These are phyloP conservation scores for Hygrophoropsis aurantiaca DNA, from an alignment of 768 basidiomycete genomes.

Conservation along the genomic window DNA sequence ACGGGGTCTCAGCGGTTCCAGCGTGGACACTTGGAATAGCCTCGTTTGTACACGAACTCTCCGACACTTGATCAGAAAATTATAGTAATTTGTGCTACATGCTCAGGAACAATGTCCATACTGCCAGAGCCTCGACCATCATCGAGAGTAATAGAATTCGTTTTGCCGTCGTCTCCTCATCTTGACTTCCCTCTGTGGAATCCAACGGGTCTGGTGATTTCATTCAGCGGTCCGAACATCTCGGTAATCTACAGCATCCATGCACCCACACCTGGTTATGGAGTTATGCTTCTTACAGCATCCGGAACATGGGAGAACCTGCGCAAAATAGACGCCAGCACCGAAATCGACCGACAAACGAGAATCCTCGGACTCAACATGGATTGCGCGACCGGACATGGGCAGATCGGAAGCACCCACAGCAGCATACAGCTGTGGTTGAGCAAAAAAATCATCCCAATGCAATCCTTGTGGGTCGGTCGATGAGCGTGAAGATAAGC, in stretches of 20 bases:
- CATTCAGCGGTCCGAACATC: slow-evolving; percentile 12
- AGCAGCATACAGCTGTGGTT: slow-evolving; percentile 2
- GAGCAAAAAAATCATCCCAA: neutral
- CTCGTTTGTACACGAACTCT: slow-evolving; percentile 12
- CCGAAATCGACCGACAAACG: too few relatives aligned
- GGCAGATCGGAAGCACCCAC: neutral
- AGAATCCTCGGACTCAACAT: too few relatives aligned
- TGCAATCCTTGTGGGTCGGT: too few relatives aligned
- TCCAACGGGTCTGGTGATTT: slow-evolving; percentile 22
- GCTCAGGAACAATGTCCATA: slow-evolving; percentile 16
- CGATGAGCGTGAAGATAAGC: slow-evolving; percentile 15
- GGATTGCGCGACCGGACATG: too few relatives aligned
- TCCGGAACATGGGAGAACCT: slow-evolving; percentile 4
- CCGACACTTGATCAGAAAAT: slow-evolving; percentile 8
- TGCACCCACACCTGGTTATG: slow-evolving; percentile 2
- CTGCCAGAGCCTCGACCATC: slow-evolving; percentile 16
- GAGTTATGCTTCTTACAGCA: slow-evolving; percentile 3
- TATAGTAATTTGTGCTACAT: slow-evolving; percentile 11
- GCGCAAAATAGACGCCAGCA: neutral
- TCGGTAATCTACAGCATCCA: slow-evolving; percentile 5
- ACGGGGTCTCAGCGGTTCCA: slow-evolving; percentile 24
- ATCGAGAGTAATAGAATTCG: slow-evolving; percentile 19
- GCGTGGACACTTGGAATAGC: slow-evolving; percentile 10
- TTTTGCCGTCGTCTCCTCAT: slow-evolving; percentile 23
- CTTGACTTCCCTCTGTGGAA: slow-evolving; percentile 12